Evolutionary conservation across 257 asterid genomes (phyloP), one percentile per base, ranked within the genome.

Genomic region (Fraxinus pennsylvanica): DNA sequence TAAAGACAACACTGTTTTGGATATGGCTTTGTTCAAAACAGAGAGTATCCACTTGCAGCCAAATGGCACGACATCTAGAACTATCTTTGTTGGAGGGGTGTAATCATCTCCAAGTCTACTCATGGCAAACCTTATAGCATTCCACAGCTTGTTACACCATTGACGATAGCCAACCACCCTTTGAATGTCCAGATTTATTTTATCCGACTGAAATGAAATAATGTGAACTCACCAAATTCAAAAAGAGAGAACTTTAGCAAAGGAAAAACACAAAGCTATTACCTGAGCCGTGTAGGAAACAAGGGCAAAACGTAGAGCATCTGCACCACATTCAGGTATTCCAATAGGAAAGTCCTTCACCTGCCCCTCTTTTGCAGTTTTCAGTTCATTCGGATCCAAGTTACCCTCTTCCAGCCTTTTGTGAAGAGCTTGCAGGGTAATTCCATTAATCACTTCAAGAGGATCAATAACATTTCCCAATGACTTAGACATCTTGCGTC

Each of bases 401-500:
- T 95, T 95, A 66, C 99, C 97, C 83, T 89, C 96, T 81, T 89
- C 95, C 69, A 95, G 86, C 90, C 97, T 89, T 83, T 87, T 95
- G 84, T 95, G 94, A 78, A 95, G 99, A 84, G 87, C 88, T 79
- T 85, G 85, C 73, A 95, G 81, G 13, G 91, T 80, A 72, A 93
- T 86, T 74, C 99, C 99, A 74, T 79, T 88, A 76, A 95, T 91
- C 30, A 95, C 97, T 87, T 95, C 98, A 33, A 93, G 83, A 52
- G 98, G 99, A 79, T 95, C 99, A 68, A 93, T 72, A 57, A 95
- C 99, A 89, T 95, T 95, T 67, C 99, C 99, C 71, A 93, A 81
- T n/a, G 99, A 93, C 87, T 95, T 95, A 15, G 99, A 95, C 99
- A 95, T 95, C 88, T 95, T 95, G 78, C 98, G 98, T 54, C 99